Evolutionary conservation across 768 basidiomycete genomes (phyloP).

Genomic region (Termitomyces titanicus): DNA sequence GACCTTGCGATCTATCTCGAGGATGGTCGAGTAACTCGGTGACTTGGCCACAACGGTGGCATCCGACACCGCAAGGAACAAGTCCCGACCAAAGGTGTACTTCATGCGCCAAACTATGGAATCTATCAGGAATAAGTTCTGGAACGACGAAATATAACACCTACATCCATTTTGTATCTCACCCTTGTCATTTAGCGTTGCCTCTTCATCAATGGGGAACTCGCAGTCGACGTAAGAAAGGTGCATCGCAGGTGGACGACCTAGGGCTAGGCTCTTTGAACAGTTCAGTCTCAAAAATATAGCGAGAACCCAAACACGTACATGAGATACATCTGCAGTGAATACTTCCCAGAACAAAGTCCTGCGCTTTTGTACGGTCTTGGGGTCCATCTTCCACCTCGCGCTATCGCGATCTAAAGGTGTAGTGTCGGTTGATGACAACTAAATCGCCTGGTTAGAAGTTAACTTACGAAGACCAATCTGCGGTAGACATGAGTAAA

Average conservation of each 20-base stretch:
- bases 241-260: constrained; percentile 56
- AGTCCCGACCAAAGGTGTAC: constrained; percentile 46
- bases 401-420: constrained; percentile 37
- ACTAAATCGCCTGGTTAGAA: not conserved
- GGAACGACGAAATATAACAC: constrained; percentile 15
- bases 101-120: constrained; percentile 54
- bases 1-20: constrained; percentile 50
- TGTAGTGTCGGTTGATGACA: not conserved
- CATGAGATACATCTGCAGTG: constrained; percentile 32
- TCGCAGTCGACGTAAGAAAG: constrained; percentile 61
- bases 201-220: constrained; percentile 56
- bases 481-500: constrained; percentile 16
- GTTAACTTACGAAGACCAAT: constrained; percentile 39
- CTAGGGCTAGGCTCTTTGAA: constrained; percentile 49
- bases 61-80: constrained; percentile 45
- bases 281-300: not conserved
- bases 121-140: not conserved
- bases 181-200: constrained; percentile 37
- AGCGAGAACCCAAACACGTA: constrained; percentile 15
- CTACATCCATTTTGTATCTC: constrained; percentile 48
- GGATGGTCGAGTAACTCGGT: constrained; percentile 40
- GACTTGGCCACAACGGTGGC: constrained; percentile 45
- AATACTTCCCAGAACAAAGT: constrained; percentile 39
- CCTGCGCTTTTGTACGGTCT: constrained; percentile 32
- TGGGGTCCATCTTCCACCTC: constrained; percentile 35